Evolutionary conservation across 2,329 filamentous ascomycete species (phyloP).

Genomic region (Paramyrothecium sp.): DNA sequence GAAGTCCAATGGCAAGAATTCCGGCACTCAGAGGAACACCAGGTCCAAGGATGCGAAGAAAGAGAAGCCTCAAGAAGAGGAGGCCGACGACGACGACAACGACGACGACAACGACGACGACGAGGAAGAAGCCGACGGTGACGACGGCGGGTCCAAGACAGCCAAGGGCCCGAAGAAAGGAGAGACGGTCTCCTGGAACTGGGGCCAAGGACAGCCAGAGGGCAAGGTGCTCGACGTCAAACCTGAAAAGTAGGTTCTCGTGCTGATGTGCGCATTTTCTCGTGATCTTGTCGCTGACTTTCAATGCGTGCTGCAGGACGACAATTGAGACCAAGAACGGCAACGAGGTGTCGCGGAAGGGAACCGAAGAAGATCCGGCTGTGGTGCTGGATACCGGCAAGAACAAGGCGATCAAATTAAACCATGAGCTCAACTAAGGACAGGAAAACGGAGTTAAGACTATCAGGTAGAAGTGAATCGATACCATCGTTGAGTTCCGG

Average conservation of each 20-base stretch:
- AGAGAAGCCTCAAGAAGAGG: slow-evolving; percentile 3
- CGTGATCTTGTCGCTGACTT: not conserved
- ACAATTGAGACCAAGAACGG: slow-evolving; percentile 39
- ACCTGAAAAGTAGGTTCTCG: slow-evolving; percentile 31
- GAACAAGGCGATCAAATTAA: slow-evolving; percentile 39
- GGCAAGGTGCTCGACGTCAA: slow-evolving; percentile 45
- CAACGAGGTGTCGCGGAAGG: slow-evolving; percentile 38
- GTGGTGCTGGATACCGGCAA: slow-evolving; percentile 41
- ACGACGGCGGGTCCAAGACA: slow-evolving; percentile 11
- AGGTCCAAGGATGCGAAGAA: not conserved
- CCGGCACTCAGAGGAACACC: not conserved
- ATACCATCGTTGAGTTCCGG: too few species aligned
- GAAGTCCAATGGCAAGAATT: slow-evolving; percentile 5
- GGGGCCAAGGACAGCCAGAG: slow-evolving; percentile 40
- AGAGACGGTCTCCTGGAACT: slow-evolving; percentile 46
- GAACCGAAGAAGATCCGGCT: slow-evolving; percentile 38
- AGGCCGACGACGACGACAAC: slow-evolving; percentile 4
- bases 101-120: slow-evolving; percentile 12
- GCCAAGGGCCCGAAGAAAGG: slow-evolving; percentile 34
- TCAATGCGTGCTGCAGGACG: slow-evolving; percentile 19
- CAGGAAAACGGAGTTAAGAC: too few species aligned
- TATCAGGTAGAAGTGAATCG: too few species aligned
- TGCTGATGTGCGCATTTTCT: not conserved
- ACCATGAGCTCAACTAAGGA: slow-evolving; percentile 34
- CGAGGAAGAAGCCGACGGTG: slow-evolving; percentile 7